Evolutionary conservation across 2,329 filamentous ascomycete species (phyloP).

Genomic region (Neophaeococcomyces mojaviensis): DNA sequence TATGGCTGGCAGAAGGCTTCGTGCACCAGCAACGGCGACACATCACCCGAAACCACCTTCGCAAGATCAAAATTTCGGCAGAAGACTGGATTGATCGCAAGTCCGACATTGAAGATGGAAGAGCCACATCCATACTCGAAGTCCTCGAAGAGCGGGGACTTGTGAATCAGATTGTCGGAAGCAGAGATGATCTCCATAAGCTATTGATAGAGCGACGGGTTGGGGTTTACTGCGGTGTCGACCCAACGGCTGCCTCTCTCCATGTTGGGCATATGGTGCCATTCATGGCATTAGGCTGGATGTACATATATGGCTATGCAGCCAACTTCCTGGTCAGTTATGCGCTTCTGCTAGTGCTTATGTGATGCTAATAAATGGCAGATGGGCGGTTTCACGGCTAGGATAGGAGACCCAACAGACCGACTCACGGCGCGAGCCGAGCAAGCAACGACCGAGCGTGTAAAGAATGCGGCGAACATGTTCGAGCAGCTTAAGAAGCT

Average conservation of each 20-base stretch:
- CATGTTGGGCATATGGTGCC: slow-evolving; percentile 46
- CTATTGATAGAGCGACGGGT: slow-evolving; percentile 39
- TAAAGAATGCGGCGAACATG: slow-evolving; percentile 42
- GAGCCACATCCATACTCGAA: slow-evolving; percentile 36
- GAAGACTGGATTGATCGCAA: slow-evolving; percentile 34
- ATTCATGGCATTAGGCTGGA: slow-evolving; percentile 44
- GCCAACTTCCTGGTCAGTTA: slow-evolving; percentile 38
- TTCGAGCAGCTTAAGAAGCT: slow-evolving; percentile 51
- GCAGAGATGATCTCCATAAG: slow-evolving; percentile 36
- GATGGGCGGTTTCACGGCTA: slow-evolving; percentile 41
- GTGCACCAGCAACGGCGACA: slow-evolving; percentile 22
- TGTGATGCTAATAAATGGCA: slow-evolving; percentile 24
- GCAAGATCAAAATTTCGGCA: slow-evolving; percentile 33
- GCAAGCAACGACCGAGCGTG: slow-evolving; percentile 32
- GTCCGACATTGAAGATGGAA: slow-evolving; percentile 36
- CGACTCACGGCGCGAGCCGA: slow-evolving; percentile 34
- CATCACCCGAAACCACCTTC: slow-evolving; percentile 32
- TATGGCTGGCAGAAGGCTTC: neutral
- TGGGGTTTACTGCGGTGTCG: slow-evolving; percentile 42
- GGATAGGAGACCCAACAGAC: slow-evolving; percentile 41
- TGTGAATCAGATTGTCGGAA: slow-evolving; percentile 40
- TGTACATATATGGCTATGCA: slow-evolving; percentile 41
- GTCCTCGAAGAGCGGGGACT: slow-evolving; percentile 40
- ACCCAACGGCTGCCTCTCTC: slow-evolving; percentile 43
- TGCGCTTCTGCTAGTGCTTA: neutral